Evolutionary conservation across 805 yeast species (phyloP), one percentile per base, ranked within the genome.

Genomic region (Metschnikowia colocasiae): DNA sequence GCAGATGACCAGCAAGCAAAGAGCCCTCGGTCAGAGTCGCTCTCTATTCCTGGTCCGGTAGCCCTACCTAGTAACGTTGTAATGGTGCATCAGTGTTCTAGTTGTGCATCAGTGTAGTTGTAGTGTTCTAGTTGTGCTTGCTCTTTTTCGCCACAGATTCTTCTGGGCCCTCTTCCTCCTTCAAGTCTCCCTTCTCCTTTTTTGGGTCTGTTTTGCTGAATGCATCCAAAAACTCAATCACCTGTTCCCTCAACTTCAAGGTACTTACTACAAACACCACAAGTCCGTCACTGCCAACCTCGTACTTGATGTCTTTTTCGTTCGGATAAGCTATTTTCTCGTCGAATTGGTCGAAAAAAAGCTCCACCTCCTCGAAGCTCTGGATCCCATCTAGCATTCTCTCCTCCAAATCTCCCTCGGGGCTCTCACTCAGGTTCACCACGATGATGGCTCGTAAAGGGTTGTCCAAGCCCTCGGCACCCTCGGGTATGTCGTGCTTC

Each of bases 231-330:
- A 75, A 79, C 39, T 59, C 54, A 51, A 73, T 61, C 27, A 71
- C 79, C 29, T 57, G 58, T 16, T 61, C 61, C 49, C 65, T 68
- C 53, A 79, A 62, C 27, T 59, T 64, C 16, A 55, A 48, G 5
- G 65, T 63, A 49, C 75, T 78, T 29, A 77, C 82, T n/a, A 80
- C 68, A 25, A 80, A 70, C 46, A 80, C 79, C 46, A 80, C 79
- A 46, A 80, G 62, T 3, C 84, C 84, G 56, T 80, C 84, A 43
- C 81, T 76, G 3, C 83, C 83, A 2, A 79, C 82, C 51, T 80
- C 83, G 54, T 80, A 80, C 57, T 79, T 78, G 53, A 80, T 71
- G 49, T 73, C 70, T 4, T 73, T 76, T 50, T 78, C 80, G 52
- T 80, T 79, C 3, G 83, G 83, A 35, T 73, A 66, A 7, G 83